Percentiles rank a stretch among this genome's conserved stretches.
These are phyloP conservation scores for Osmanthus fragrans DNA, from an alignment of 257 asterid genomes.

Conservation along the genomic window DNA sequence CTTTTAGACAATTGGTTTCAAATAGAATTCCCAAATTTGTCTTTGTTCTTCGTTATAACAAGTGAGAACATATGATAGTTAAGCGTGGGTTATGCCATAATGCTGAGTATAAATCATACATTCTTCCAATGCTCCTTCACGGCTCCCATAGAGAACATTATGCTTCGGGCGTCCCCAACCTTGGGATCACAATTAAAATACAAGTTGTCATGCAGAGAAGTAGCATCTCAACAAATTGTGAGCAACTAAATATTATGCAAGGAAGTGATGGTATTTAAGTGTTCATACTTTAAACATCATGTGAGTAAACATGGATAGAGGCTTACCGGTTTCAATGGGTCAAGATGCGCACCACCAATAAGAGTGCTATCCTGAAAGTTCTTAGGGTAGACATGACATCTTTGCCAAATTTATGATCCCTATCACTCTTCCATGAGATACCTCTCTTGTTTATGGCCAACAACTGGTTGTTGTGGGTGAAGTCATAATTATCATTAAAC, in stretches of 20 bases:
- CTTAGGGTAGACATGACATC: conserved; percentile 71
- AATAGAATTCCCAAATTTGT: background rate
- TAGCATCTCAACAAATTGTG: background rate
- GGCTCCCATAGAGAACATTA: background rate
- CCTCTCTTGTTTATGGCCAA: conserved; percentile 61
- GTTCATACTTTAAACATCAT: background rate
- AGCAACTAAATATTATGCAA: background rate
- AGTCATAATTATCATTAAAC: conserved; percentile 77
- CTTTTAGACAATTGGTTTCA: background rate
- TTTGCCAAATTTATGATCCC: conserved; percentile 83
- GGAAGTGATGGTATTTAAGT: background rate
- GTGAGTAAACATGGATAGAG: conserved; percentile 16
- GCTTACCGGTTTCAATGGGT: conserved; percentile 59
- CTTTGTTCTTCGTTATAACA: background rate
- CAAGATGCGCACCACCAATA: conserved; percentile 65
- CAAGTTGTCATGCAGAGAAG: background rate
- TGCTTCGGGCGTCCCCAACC: background rate
- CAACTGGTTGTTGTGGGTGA: conserved; percentile 45
- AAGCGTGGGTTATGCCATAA: background rate
- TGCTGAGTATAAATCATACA: background rate
- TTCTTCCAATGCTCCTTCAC: background rate
- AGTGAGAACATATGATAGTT: background rate
- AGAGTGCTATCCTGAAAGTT: conserved; percentile 73
- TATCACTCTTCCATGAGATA: conserved; percentile 95
- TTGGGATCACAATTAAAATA: background rate